Evolutionary conservation across 139 green algal genomes (phyloP).

Genomic region (Micractinium sp.): DNA sequence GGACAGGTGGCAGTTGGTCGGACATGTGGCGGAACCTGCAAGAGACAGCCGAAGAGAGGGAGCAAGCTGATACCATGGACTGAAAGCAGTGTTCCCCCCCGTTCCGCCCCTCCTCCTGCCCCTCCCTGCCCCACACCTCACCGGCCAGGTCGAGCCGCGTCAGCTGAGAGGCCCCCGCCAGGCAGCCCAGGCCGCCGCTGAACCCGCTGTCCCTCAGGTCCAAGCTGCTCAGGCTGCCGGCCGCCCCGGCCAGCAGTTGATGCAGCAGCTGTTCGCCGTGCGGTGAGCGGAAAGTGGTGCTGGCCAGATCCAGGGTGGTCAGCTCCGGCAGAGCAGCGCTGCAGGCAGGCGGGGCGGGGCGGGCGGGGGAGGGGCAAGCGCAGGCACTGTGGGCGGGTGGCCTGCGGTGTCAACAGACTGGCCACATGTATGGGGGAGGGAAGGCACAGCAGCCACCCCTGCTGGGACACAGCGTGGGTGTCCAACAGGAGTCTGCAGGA

Average conservation of each 20-base stretch:
- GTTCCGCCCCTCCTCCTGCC: not conserved
- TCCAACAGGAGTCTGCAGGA: not conserved
- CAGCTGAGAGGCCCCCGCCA: not conserved
- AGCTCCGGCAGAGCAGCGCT: conserved; percentile 5
- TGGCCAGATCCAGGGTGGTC: not conserved
- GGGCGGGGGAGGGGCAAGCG: not conserved
- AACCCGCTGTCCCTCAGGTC: not conserved
- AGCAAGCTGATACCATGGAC: too few species aligned
- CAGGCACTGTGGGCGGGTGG: not conserved
- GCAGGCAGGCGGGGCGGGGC: not conserved
- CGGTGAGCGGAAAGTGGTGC: not conserved
- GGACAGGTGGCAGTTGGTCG: not conserved
- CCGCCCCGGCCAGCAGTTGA: not conserved
- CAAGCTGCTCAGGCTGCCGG: not conserved
- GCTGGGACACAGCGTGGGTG: too few species aligned
- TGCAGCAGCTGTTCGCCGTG: conserved; percentile 9
- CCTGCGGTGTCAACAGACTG: too few species aligned
- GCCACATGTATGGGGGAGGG: too few species aligned
- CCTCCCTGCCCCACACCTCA: not conserved
- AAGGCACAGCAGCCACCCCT: too few species aligned
- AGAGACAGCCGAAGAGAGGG: too few species aligned
- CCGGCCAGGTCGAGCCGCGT: conserved; percentile 25
- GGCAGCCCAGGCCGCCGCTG: not conserved
- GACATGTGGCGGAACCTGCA: too few species aligned
- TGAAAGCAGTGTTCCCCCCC: too few species aligned